Percentiles rank a stretch among this genome's conserved stretches.
Evolutionary conservation across 2,329 filamentous ascomycete genomes (phyloP).

Genomic region (Fusarium verticillioides): DNA sequence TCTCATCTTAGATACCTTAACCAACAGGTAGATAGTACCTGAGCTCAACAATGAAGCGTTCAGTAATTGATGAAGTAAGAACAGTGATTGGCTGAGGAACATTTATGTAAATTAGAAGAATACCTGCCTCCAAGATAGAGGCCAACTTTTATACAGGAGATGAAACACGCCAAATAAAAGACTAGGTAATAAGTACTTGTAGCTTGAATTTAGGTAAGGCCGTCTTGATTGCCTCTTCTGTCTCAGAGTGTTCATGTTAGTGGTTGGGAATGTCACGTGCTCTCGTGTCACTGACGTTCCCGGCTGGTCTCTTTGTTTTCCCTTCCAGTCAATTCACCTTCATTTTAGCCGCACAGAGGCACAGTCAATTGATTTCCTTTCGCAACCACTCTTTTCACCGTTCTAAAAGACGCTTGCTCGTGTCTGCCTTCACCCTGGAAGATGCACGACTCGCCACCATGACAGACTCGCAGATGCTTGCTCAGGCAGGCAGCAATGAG

Average conservation of each 20-base stretch:
- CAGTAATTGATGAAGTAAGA: neutral
- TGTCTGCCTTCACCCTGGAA: neutral
- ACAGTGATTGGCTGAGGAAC: neutral
- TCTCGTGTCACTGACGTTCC: slow-evolving; percentile 25
- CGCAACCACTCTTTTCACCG: slow-evolving; percentile 1
- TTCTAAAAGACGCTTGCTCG: neutral
- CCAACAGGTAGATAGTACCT: neutral
- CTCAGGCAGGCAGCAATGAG: slow-evolving; percentile 50
- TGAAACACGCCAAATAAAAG: neutral
- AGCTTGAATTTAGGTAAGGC: neutral
- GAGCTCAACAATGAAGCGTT: neutral
- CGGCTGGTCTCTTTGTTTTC: slow-evolving; percentile 14
- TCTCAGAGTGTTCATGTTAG: neutral
- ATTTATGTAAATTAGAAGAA: neutral
- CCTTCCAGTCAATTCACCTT: slow-evolving; percentile 22
- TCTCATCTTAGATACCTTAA: neutral
- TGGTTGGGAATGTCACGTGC: slow-evolving; percentile 7
- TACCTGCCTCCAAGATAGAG: neutral
- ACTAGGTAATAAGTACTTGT: neutral
- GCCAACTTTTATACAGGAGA: neutral
- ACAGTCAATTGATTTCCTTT: slow-evolving; percentile 1
- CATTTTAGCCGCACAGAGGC: slow-evolving; percentile 25
- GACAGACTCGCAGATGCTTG: slow-evolving; percentile 44
- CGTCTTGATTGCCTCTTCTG: neutral
- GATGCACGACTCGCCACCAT: slow-evolving; percentile 43